phyloP scores from a whole-genome alignment of 192 early-diverging fungal genomes.

The Geranomyces michiganensis region DNA sequence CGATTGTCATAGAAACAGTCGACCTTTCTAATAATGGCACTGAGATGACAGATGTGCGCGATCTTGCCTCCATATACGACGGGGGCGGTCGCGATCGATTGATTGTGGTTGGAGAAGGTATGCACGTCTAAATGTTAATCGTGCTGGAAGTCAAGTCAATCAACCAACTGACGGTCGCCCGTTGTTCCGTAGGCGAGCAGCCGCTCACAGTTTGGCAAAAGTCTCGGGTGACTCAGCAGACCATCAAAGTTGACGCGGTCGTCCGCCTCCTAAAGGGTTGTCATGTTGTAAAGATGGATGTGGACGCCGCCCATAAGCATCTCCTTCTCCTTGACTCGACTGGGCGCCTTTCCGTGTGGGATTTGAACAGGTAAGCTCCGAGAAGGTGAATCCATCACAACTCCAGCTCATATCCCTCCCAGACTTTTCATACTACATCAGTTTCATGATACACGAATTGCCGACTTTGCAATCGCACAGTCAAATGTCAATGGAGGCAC shows the following conservation, averaged over 20 bases:
- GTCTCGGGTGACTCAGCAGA: not conserved
- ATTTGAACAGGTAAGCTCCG: slow-evolving; percentile 33
- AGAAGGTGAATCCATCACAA: not conserved
- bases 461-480: slow-evolving; percentile 19
- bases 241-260: slow-evolving; percentile 28
- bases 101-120: slow-evolving; percentile 28
- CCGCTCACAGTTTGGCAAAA: slow-evolving; percentile 37
- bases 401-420: not conserved
- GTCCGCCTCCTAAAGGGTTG: slow-evolving; percentile 10
- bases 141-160: too few relatives aligned
- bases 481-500: not conserved
- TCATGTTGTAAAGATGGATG: slow-evolving; percentile 27
- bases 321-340: slow-evolving; percentile 30
- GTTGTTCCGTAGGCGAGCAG: slow-evolving; percentile 14
- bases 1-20: slow-evolving; percentile 27
- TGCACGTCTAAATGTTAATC: not conserved
- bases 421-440: slow-evolving; percentile 28
- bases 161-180: not conserved
- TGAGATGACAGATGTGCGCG: slow-evolving; percentile 2
- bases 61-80: slow-evolving; percentile 11
- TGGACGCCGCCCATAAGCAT: slow-evolving; percentile 24
- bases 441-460: slow-evolving; percentile 2
- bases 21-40: slow-evolving; percentile 23
- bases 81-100: slow-evolving; percentile 17
- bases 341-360: slow-evolving; percentile 38